These are phyloP conservation scores for Platanthera zijinensis DNA, from an alignment of 106 monocot species.

Conservation along the genomic window DNA sequence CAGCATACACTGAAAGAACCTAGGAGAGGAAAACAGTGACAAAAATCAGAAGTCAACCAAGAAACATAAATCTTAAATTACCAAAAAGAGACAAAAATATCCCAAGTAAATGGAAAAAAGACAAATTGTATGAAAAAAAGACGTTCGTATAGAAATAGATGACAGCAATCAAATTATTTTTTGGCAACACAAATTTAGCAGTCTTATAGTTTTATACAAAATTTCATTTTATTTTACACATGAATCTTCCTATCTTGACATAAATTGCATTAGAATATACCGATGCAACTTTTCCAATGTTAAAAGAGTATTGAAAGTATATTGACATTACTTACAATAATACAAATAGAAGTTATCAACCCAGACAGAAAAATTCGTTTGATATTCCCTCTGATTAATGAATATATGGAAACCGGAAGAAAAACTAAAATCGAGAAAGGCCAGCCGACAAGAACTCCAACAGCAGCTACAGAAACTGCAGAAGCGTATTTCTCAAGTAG, in stretches of 20 bases:
- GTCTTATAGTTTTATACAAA: too few relatives aligned
- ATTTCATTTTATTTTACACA: too few relatives aligned
- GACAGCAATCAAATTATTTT: too few relatives aligned
- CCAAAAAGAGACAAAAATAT: background rate
- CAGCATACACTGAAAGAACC: constrained; percentile 65
- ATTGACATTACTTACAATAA: constrained; percentile 55
- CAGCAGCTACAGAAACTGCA: constrained; percentile 83
- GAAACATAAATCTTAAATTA: constrained; percentile 2
- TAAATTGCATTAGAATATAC: too few relatives aligned
- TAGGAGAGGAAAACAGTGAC: constrained; percentile 18
- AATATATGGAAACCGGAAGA: constrained; percentile 69
- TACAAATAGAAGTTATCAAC: constrained; percentile 38
- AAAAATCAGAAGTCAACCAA: background rate
- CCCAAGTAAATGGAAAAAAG: too few relatives aligned
- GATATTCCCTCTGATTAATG: constrained; percentile 55
- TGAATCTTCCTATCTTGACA: too few relatives aligned
- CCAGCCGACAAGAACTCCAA: constrained; percentile 90
- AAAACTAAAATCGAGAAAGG: constrained; percentile 85
- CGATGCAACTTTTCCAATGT: background rate
- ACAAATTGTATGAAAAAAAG: too few relatives aligned
- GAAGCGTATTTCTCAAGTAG: constrained; percentile 72
- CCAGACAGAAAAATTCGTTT: constrained; percentile 63
- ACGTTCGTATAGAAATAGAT: too few relatives aligned
- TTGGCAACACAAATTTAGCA: too few relatives aligned
- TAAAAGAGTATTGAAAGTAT: background rate